phyloP scores from a whole-genome alignment of 2,329 filamentous ascomycete species.

The Microdochium nivale region DNA sequence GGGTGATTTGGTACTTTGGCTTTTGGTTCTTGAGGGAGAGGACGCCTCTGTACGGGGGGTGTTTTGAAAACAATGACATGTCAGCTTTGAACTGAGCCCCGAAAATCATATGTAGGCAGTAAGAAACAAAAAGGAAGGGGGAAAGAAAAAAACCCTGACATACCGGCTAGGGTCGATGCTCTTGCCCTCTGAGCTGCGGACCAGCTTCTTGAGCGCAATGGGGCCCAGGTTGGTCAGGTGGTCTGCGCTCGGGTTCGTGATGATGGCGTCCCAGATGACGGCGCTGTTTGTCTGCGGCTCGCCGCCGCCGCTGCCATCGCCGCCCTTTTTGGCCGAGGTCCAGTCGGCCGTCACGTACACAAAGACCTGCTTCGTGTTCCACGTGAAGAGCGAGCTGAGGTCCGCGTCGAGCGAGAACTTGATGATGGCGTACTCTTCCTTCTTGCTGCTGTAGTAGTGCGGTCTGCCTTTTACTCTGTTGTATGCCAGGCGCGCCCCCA shows the following conservation, averaged over 20 bases:
- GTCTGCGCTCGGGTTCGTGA: conserved; percentile 63
- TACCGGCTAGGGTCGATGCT: conserved; percentile 49
- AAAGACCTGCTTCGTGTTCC: conserved; percentile 99
- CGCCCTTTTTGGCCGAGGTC: conserved; percentile 28
- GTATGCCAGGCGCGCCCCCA: too few relatives aligned
- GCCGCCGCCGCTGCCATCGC: conserved; percentile 23
- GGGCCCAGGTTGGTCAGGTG: conserved; percentile 53
- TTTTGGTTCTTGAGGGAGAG: conserved; percentile 75
- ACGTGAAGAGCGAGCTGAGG: conserved; percentile 86
- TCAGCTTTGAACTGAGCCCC: too few relatives aligned
- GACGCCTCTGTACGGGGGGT: conserved; percentile 53
- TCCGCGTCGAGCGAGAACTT: conserved; percentile 91
- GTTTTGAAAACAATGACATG: too few relatives aligned
- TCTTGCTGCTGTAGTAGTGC: conserved; percentile 90
- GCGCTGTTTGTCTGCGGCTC: conserved; percentile 51
- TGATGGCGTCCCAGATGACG: conserved; percentile 94
- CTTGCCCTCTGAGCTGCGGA: conserved; percentile 50
- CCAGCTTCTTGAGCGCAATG: conserved; percentile 52
- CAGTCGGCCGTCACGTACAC: conserved; percentile 85
- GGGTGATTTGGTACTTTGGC: conserved; percentile 95
- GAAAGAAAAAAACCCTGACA: conserved; percentile 9
- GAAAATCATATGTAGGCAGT: too few relatives aligned
- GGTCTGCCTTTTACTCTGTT: conserved; percentile 76
- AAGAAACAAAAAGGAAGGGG: not conserved
- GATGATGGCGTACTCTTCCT: conserved; percentile 92